A percentile compares a stretch with the other conserved stretches of the same genome.
Evolutionary conservation across 768 basidiomycete species (phyloP).

Genomic region (Cyclocybe aegerita): DNA sequence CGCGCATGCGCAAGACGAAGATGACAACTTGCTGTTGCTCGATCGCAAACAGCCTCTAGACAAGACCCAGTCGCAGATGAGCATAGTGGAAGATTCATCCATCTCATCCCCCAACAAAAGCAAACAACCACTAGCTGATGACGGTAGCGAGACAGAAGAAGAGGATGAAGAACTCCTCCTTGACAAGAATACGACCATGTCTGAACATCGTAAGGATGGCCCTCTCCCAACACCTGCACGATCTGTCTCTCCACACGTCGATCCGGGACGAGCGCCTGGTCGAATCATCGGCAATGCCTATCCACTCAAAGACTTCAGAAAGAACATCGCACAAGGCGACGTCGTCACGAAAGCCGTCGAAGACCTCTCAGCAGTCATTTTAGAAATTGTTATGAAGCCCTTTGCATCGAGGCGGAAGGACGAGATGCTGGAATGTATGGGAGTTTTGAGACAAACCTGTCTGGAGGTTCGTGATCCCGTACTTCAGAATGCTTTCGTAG

Average conservation of each 20-base stretch:
- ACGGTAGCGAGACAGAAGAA: slow-evolving; percentile 58
- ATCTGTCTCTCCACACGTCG: slow-evolving; percentile 41
- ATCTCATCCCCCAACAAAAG: slow-evolving; percentile 21
- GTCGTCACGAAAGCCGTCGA: slow-evolving; percentile 84
- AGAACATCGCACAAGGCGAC: slow-evolving; percentile 71
- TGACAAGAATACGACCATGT: slow-evolving; percentile 22
- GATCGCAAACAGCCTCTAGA: slow-evolving; percentile 34
- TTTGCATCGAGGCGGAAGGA: slow-evolving; percentile 67
- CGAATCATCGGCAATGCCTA: slow-evolving; percentile 73
- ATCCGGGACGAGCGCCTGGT: slow-evolving; percentile 60
- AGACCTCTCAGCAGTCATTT: slow-evolving; percentile 71
- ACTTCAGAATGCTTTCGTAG: background rate
- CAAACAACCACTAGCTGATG: slow-evolving; percentile 22
- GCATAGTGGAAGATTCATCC: slow-evolving; percentile 10
- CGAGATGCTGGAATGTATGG: slow-evolving; percentile 77
- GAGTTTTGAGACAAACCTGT: slow-evolving; percentile 62
- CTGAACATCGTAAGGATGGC: slow-evolving; percentile 13
- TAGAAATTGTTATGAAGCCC: slow-evolving; percentile 66
- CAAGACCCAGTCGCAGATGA: slow-evolving; percentile 17
- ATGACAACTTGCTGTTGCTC: slow-evolving; percentile 56
- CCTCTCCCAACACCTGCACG: slow-evolving; percentile 56
- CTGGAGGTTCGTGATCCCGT: slow-evolving; percentile 46
- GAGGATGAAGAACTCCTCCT: slow-evolving; percentile 30
- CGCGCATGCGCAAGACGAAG: slow-evolving; percentile 60
- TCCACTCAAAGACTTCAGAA: slow-evolving; percentile 76